Conservation (phyloP, 2,329 filamentous ascomycete genomes). For the Tolypocladium amazonense region DNA sequence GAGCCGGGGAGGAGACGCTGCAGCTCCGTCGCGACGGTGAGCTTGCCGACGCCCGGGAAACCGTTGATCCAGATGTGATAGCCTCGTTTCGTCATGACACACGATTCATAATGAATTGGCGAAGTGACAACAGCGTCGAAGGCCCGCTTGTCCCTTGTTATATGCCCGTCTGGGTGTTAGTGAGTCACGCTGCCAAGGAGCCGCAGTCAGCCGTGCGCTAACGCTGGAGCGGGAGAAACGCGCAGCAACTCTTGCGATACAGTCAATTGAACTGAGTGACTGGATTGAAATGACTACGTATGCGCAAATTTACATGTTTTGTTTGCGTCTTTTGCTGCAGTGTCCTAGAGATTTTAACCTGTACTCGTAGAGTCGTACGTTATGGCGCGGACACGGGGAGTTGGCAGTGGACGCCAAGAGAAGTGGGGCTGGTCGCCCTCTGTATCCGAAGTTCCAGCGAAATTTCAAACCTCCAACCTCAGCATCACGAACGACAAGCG, state of each 20-base stretch:
- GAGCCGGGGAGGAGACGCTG: conserved; percentile 12
- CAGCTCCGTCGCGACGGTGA: conserved; percentile 17
- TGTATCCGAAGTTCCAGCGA: not conserved
- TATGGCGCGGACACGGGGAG: not conserved
- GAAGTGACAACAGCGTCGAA: not conserved
- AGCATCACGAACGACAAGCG: not conserved
- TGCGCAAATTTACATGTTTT: not conserved
- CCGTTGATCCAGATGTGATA: conserved; percentile 20
- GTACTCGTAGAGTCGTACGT: not conserved
- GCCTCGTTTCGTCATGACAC: not conserved
- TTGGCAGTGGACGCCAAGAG: not conserved
- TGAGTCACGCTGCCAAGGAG: not conserved
- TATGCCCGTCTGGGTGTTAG: not conserved
- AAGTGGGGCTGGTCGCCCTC: not conserved
- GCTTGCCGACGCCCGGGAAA: conserved; percentile 19
- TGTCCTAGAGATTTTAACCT: no score
- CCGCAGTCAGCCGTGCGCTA: not conserved
- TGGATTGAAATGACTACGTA: not conserved
- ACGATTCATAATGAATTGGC: not conserved
- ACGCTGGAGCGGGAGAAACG: no score
- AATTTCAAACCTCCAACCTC: not conserved
- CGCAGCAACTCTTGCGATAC: no score
- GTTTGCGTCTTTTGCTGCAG: not conserved
- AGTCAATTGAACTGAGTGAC: not conserved
- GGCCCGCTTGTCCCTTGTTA: not conserved